Base-by-base conservation (phyloP, 805 yeast genomes). In the Saturnispora halmiae region DNA sequence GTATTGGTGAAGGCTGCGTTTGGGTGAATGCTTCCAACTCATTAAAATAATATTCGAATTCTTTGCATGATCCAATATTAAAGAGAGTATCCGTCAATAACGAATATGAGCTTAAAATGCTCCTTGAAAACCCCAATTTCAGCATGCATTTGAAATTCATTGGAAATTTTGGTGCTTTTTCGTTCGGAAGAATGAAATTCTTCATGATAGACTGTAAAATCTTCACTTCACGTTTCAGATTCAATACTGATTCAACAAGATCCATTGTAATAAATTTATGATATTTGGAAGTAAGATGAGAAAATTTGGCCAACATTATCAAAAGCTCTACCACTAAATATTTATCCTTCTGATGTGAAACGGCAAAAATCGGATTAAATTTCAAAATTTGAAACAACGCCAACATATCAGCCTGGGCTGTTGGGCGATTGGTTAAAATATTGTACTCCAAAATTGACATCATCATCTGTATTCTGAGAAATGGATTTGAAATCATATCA, bases 31-130 rank as follows among this genome's bases (percentile, higher is more conserved):
- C 63, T 5, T 59, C 56, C 28, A 73, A 61, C 48, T 82, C 88
- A 5, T 62, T 61, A 3, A 68, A 47, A 55, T 70, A 80, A 51
- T 66, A 76, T 2, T 69, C 67, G 35, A 77, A 67, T 41, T 81
- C 86, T 46, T 73, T 74, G 0, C 77, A 60, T 3, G 77, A 51
- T 0, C 88, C 87, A 29, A 75, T 52, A 28, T 66, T 69, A 13
- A 65, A 57, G 40, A 67, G 63, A 1, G 63, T 50, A 3, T 62
- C 54, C 18, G 76, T 58, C 20, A 75, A 56, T 3, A 43, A 41
- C 6, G 59, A 55, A 47, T 73, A 75, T 3, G 72, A 48, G 4
- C 55, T 50, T 10, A 65, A 51, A 26, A 76, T 51, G 11, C 54
- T 46, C 1, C 42, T 44, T 0, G 69, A 54, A 2, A 73, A 54